phyloP scores from a whole-genome alignment of 805 yeast species.

The Starmerella sp. region DNA sequence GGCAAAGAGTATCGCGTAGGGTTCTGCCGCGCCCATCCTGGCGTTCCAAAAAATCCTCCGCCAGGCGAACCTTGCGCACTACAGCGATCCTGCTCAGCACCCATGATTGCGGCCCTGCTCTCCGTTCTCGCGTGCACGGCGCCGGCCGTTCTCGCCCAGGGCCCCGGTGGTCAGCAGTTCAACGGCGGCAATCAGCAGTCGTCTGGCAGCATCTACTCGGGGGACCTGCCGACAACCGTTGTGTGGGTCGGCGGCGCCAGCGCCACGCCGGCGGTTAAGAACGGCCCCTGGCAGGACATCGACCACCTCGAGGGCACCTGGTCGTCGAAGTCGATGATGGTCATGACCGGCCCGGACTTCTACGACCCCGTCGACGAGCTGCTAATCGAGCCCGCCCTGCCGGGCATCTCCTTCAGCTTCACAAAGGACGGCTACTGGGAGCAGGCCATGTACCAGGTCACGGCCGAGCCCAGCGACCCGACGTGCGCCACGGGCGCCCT shows the following conservation, averaged over 20 bases:
- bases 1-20: slow-evolving; percentile 1
- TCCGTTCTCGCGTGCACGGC: neutral
- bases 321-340: slow-evolving; percentile 87
- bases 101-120: slow-evolving; percentile 4
- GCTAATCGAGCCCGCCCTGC: slow-evolving; percentile 86
- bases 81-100: neutral
- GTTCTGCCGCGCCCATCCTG: neutral
- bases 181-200: slow-evolving; percentile 2
- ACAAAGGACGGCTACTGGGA: slow-evolving; percentile 87
- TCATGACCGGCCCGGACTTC: slow-evolving; percentile 88
- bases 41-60: neutral
- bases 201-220: neutral
- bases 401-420: slow-evolving; percentile 88
- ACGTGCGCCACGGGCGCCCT: slow-evolving; percentile 74
- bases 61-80: neutral
- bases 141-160: neutral
- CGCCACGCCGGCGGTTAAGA: slow-evolving; percentile 12
- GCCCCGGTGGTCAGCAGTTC: slow-evolving; percentile 1
- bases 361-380: slow-evolving; percentile 94
- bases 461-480: slow-evolving; percentile 38
- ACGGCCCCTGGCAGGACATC: slow-evolving; percentile 24
- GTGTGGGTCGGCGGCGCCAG: neutral
- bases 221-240: neutral
- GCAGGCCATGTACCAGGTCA: slow-evolving; percentile 73
- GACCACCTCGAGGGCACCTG: slow-evolving; percentile 69